A percentile compares a stretch with the other conserved stretches of the same genome.
Conservation (phyloP, 2,329 filamentous ascomycete genomes). For the Xylaria sp. region DNA sequence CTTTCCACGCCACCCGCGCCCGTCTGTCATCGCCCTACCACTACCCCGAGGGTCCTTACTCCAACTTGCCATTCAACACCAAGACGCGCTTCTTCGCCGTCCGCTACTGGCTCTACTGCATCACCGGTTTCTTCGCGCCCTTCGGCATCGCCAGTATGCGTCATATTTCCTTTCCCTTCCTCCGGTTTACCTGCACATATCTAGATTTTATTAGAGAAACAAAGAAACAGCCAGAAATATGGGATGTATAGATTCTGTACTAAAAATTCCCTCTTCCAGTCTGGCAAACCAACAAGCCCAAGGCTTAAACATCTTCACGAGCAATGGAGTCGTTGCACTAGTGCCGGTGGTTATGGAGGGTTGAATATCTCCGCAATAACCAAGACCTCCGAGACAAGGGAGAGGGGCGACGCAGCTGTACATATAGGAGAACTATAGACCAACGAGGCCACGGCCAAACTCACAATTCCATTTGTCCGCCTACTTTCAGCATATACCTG, state of each 20-base stretch:
- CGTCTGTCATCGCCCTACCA: conserved; percentile 93
- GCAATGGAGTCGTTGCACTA: conserved; percentile 14
- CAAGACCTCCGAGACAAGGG: background rate
- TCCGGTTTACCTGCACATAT: background rate
- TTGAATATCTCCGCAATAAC: background rate
- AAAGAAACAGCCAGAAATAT: background rate
- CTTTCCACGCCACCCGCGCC: conserved; percentile 90
- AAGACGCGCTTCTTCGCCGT: conserved; percentile 84
- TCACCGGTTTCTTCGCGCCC: conserved; percentile 66
- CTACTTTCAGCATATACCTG: background rate
- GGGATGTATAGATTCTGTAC: background rate
- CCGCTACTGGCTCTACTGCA: conserved; percentile 81
- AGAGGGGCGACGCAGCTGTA: conserved; percentile 37
- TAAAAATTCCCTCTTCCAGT: conserved; percentile 49
- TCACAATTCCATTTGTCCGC: conserved; percentile 37
- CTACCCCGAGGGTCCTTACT: conserved; percentile 95
- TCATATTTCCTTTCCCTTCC: conserved; percentile 42
- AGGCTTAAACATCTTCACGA: conserved; percentile 48
- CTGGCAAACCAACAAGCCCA: conserved; percentile 62
- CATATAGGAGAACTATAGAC: conserved; percentile 45
- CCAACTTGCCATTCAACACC: conserved; percentile 97
- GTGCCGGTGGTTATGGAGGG: conserved; percentile 7
- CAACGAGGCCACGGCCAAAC: conserved; percentile 33
- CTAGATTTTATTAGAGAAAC: background rate
- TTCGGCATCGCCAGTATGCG: conserved; percentile 70